Evolutionary conservation across 2,329 filamentous ascomycete genomes (phyloP).

Genomic region (Neophaeococcomyces aloes): DNA sequence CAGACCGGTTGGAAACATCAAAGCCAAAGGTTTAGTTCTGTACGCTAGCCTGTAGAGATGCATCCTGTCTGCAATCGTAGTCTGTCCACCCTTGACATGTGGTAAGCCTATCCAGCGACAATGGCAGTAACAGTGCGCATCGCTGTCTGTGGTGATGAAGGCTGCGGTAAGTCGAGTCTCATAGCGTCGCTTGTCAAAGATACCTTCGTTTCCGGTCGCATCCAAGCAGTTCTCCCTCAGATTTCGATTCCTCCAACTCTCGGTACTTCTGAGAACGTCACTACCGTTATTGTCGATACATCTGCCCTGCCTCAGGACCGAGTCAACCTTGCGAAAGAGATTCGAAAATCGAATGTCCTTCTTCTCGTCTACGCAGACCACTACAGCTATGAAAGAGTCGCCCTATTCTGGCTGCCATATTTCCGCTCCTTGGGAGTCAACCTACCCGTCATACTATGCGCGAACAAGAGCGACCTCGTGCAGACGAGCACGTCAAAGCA

Average conservation of each 20-base stretch:
- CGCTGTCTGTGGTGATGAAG: constrained; percentile 93
- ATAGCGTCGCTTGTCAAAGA: constrained; percentile 96
- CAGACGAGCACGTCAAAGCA: constrained; percentile 66
- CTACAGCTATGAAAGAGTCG: constrained; percentile 96
- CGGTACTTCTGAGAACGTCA: constrained; percentile 90
- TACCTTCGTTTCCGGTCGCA: constrained; percentile 89
- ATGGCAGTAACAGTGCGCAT: constrained; percentile 63
- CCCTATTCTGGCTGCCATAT: constrained; percentile 96
- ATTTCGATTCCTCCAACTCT: constrained; percentile 91
- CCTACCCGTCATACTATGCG: constrained; percentile 89
- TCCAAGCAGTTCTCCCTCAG: constrained; percentile 85
- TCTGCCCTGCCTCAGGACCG: constrained; percentile 90
- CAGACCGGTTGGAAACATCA: too few species aligned
- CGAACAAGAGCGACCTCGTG: constrained; percentile 90
- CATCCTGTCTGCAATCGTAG: too few species aligned
- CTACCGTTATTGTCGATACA: constrained; percentile 94
- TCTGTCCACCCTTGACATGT: too few species aligned
- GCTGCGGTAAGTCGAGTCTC: constrained; percentile 84
- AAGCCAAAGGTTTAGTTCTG: too few species aligned
- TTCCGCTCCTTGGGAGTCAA: constrained; percentile 98
- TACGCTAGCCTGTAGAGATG: too few species aligned
- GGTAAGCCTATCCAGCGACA: neutral
- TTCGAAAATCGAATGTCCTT: constrained; percentile 94
- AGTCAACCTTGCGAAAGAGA: constrained; percentile 79
- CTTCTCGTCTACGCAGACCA: constrained; percentile 95